phyloP scores from a whole-genome alignment of 2,329 filamentous ascomycete genomes.

The Clarireedia paspali region DNA sequence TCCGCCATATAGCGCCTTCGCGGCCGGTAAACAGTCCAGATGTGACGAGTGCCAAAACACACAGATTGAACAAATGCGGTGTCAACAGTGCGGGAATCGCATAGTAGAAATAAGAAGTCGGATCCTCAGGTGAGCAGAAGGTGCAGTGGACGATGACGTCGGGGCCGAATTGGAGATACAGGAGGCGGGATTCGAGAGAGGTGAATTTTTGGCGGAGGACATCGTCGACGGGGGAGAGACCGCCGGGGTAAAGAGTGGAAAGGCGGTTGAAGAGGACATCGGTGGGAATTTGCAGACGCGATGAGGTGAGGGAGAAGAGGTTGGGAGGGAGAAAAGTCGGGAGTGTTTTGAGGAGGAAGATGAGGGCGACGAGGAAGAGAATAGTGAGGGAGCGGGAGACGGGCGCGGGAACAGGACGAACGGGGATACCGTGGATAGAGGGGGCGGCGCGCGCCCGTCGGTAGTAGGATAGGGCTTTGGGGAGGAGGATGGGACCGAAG shows the following conservation, averaged over 20 bases:
- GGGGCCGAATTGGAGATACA: constrained; percentile 81
- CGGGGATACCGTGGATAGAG: constrained; percentile 36
- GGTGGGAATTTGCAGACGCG: constrained; percentile 76
- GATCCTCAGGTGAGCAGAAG: constrained; percentile 72
- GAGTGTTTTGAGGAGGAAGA: constrained; percentile 56
- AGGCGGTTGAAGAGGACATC: constrained; percentile 80
- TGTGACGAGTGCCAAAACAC: constrained; percentile 64
- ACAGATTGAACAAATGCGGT: constrained; percentile 75
- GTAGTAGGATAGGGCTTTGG: constrained; percentile 58
- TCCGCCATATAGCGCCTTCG: constrained; percentile 62
- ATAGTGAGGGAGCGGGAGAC: constrained; percentile 52
- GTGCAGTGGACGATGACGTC: constrained; percentile 64
- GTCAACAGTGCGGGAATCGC: constrained; percentile 64
- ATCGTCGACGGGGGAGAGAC: constrained; percentile 52
- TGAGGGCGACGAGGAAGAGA: constrained; percentile 43
- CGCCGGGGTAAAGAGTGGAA: constrained; percentile 41
- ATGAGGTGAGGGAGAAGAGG: constrained; percentile 69
- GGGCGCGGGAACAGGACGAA: constrained; percentile 47
- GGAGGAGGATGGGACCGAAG: constrained; percentile 65
- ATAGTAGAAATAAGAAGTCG: constrained; percentile 70
- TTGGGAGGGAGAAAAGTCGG: constrained; percentile 68
- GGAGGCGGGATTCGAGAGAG: constrained; percentile 61
- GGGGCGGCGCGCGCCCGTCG: constrained; percentile 43
- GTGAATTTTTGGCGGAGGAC: constrained; percentile 61
- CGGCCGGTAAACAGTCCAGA: constrained; percentile 57